Base-by-base conservation (phyloP, 2,329 filamentous ascomycete species). In the Pseudogymnoascus sp. region DNA sequence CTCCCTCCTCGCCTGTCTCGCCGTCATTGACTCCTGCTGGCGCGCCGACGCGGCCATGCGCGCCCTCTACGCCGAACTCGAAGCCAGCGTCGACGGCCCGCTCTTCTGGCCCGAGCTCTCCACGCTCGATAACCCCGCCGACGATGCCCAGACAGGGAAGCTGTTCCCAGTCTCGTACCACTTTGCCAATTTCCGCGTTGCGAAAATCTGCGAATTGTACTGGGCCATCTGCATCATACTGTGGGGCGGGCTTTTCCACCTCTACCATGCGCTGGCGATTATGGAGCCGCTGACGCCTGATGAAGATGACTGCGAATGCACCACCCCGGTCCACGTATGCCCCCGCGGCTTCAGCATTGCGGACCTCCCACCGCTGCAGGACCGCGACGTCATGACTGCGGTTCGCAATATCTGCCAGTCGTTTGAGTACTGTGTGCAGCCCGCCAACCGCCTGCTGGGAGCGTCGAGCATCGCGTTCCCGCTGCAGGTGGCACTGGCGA, bases 371-470 rank as follows among this genome's bases (percentile, higher is more conserved):
- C 64, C 65, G 7, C 65, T 73, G 0, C 64, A 64, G 4, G 66
- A 72, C 50, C 67, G 70, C 3, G 67, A 72, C 41, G 66, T 70
- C 36, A 57, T 67, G 6, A 38, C 59, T 6, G 62, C 71, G 57
- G 71, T 68, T 6, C 68, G 68, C 15, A 70, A 71, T 53, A 71
- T 76, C 37, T 72, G 73, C 57, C 70, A 73, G 59, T 71, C 72
- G 0, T 60, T 75, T 8, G 69, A 74, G 60, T 75, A 71, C 57
- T 70, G 68, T 53, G 37, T 72, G 38, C 61, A 68, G 37, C 65
- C 69, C 3, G 62, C 68, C 1, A 67, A 68, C 61, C 18, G 63
- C 11, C 63, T 63, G 33, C 53, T 63, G 8, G 66, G 64, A 1
- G 57, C 63, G 1, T 63, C 65, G n/a, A 43, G 37, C 4, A 53